Evolutionary conservation across 1,139 yeast species (phyloP), one percentile per base, ranked within the genome.

Genomic region (Debaryomyces fabryi): DNA sequence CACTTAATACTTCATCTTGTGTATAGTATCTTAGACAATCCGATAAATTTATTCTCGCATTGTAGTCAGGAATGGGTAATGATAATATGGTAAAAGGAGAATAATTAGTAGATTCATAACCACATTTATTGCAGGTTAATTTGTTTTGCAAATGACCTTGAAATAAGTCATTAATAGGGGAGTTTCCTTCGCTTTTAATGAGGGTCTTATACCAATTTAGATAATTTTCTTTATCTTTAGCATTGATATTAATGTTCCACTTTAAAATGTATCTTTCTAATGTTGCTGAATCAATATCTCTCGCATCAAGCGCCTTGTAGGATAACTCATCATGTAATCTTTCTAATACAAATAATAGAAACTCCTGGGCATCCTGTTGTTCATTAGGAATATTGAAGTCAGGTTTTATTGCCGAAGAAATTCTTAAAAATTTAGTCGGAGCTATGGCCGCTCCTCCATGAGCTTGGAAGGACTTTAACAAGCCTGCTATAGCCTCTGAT

Each of bases 351-450:
- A 85, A 83, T 62, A 86, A 74, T 45, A 87, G 66, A 58, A 86
- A 86, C 56, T 87, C 95, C 52, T 86, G 89, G 1, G 92, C 83
- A 63, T 87, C 95, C 62, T 87, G 93, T 58, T 87, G 95, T 56
- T 85, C 88, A 53, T 74, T 67, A 0, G 92, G 92, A 9, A 86
- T 85, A 54, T 75, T 72, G 47, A 86, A 76, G 54, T 83, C 88
- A 0, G 90, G 90, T 55, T 85, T 82, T 34, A 85, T 59, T 4
- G 66, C 54, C 9, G 82, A 69, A 44, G 88, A 74, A 1, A 78
- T 68, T 49, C 83, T 73, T 36, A 86, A 68, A 56, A 86, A 85
- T 45, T 82, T 81, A 8, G 82, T 76, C 2, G 92, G 90, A 0
- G 85, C 83, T 36, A 86, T 81, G 0, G 85, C 76, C 36, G 80